A percentile compares a stretch with the other conserved stretches of the same genome.
Evolutionary conservation across 495 filamentous ascomycete species (phyloP).

Genomic region (Apiosordaria backusii): DNA sequence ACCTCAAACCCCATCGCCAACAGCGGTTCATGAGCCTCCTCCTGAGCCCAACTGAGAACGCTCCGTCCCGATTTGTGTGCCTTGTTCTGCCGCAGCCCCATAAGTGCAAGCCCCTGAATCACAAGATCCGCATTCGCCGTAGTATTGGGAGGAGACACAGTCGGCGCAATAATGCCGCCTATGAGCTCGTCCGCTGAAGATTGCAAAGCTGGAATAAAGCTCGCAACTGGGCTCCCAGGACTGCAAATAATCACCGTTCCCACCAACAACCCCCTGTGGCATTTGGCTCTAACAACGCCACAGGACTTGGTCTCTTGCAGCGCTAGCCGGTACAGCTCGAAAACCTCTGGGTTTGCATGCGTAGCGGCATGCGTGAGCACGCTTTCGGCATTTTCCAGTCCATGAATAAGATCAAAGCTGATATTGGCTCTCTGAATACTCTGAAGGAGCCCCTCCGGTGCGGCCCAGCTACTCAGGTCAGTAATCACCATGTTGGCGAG

Average conservation of each 20-base stretch:
- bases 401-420: conserved; percentile 77
- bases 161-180: conserved; percentile 79
- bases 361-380: conserved; percentile 73
- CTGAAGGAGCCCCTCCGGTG: conserved; percentile 68
- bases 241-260: conserved; percentile 84
- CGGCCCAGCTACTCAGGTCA: conserved; percentile 66
- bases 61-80: conserved; percentile 66
- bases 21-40: conserved; percentile 67
- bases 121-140: conserved; percentile 60
- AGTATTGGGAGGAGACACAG: conserved; percentile 57
- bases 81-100: conserved; percentile 81
- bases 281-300: conserved; percentile 78
- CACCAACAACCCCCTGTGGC: conserved; percentile 61
- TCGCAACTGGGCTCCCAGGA: conserved; percentile 60
- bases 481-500: conserved; percentile 59
- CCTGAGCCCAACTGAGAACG: conserved; percentile 72
- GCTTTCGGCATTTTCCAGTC: conserved; percentile 68
- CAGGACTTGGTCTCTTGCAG: conserved; percentile 67
- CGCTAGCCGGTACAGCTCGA: conserved; percentile 76
- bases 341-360: conserved; percentile 73
- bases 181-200: conserved; percentile 42
- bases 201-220: conserved; percentile 64
- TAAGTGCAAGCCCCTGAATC: conserved; percentile 74
- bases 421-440: conserved; percentile 65
- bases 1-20: conserved; percentile 73